phyloP scores from a whole-genome alignment of 2,329 filamentous ascomycete genomes.

The Talaromyces pinophilus region DNA sequence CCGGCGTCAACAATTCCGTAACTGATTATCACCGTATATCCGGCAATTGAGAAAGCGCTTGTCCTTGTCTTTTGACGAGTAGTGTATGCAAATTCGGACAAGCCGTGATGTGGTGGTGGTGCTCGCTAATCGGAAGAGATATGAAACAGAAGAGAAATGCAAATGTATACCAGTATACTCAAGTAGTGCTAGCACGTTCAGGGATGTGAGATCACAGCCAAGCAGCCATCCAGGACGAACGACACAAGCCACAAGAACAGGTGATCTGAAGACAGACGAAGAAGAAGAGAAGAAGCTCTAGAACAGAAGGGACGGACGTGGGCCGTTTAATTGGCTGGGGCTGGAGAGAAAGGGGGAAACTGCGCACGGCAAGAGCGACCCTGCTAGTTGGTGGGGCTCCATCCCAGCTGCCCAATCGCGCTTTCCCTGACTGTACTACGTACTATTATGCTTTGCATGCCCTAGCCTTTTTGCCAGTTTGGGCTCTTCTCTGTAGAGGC shows the following conservation, averaged over 20 bases:
- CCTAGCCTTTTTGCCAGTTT: background rate
- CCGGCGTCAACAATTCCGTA: background rate
- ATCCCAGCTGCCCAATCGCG: background rate
- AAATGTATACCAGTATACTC: conserved; percentile 4
- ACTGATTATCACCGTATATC: background rate
- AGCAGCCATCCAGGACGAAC: conserved; percentile 1
- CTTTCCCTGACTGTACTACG: background rate
- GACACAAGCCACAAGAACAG: background rate
- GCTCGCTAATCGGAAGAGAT: conserved; percentile 4
- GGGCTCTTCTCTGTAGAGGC: background rate
- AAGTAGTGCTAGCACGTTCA: conserved; percentile 1
- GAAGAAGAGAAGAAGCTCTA: background rate
- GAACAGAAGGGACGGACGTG: conserved; percentile 8
- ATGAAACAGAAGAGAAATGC: conserved; percentile 4
- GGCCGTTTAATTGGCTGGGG: conserved; percentile 17
- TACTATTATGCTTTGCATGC: background rate
- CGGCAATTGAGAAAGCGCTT: background rate
- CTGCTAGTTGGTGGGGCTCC: background rate
- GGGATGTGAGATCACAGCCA: conserved; percentile 11
- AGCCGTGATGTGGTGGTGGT: background rate
- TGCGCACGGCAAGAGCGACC: conserved; percentile 7
- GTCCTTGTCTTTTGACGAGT: background rate
- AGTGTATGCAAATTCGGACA: background rate
- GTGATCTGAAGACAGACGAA: background rate
- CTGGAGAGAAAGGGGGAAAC: conserved; percentile 20